These are phyloP conservation scores for Colletotrichum navitas DNA, from an alignment of 2,329 filamentous ascomycete genomes.

Conservation along the genomic window DNA sequence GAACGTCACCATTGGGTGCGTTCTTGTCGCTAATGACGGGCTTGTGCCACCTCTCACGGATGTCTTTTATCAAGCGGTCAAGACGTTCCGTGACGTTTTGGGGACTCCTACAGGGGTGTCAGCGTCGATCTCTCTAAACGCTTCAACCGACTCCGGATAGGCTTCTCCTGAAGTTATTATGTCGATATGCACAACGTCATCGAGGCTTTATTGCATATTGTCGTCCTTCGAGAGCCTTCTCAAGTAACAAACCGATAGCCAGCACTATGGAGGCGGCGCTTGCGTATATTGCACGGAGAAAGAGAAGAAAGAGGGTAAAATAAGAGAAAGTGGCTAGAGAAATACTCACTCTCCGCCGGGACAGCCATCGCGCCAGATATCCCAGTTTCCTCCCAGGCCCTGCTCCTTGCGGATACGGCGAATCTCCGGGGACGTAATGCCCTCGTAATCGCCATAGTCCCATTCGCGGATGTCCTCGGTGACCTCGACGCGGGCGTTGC, in stretches of 20 bases:
- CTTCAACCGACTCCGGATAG: neutral
- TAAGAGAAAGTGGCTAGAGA: neutral
- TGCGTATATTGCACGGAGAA: neutral
- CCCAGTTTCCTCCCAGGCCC: conserved; percentile 74
- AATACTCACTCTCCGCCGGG: conserved; percentile 82
- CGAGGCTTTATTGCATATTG: neutral
- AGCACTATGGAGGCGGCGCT: neutral
- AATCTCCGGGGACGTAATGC: conserved; percentile 80
- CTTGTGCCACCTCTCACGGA: conserved; percentile 74
- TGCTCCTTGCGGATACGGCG: conserved; percentile 66
- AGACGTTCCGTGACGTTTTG: conserved; percentile 78
- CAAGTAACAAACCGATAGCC: neutral
- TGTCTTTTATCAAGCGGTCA: conserved; percentile 81
- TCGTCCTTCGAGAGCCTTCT: neutral
- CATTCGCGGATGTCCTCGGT: conserved; percentile 84
- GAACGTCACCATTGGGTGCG: conserved; percentile 53
- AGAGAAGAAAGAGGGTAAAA: neutral
- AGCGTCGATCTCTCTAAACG: neutral
- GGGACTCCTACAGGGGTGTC: conserved; percentile 66
- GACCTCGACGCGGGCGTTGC: conserved; percentile 72
- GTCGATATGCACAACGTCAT: neutral
- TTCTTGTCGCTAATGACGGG: conserved; percentile 65
- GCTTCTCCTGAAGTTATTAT: neutral
- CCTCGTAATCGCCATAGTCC: conserved; percentile 92
- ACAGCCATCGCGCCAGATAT: conserved; percentile 92